phyloP scores from a whole-genome alignment of 345 rosid species.

The Jatropha curcas region DNA sequence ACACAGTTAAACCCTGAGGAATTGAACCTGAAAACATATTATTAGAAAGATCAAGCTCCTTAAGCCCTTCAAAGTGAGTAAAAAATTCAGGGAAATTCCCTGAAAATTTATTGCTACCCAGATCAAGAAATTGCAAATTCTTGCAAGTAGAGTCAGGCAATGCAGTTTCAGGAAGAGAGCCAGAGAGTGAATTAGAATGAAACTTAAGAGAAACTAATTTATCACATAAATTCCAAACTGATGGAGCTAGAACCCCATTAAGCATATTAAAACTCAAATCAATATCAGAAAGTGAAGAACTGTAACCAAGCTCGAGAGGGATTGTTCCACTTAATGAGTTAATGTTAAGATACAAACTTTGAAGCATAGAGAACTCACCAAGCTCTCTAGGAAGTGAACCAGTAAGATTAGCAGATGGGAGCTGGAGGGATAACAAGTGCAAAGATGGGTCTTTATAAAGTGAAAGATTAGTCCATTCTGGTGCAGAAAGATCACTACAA shows the following conservation, averaged over 20 bases:
- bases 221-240: conserved; percentile 93
- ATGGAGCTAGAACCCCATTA: conserved; percentile 72
- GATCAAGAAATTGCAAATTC: conserved; percentile 70
- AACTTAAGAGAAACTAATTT: conserved; percentile 60
- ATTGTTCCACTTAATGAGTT: conserved; percentile 75
- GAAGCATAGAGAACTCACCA: conserved; percentile 86
- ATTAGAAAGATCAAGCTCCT: conserved; percentile 79
- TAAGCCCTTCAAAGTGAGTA: conserved; percentile 57
- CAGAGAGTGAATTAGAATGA: conserved; percentile 67
- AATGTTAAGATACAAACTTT: conserved; percentile 70
- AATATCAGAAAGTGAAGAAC: conserved; percentile 74
- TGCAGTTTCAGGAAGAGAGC: conserved; percentile 75
- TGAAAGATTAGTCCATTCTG: conserved; percentile 67
- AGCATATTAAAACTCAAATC: conserved; percentile 69
- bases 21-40: conserved; percentile 69
- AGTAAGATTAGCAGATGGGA: conserved; percentile 94
- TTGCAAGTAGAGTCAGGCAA: conserved; percentile 75
- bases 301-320: conserved; percentile 93
- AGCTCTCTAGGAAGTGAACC: conserved; percentile 91
- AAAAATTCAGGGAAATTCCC: conserved; percentile 80
- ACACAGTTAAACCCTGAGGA: conserved; percentile 54
- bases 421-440: conserved; percentile 76
- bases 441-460: conserved; percentile 72
- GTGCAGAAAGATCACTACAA: conserved; percentile 61
- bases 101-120: conserved; percentile 73